Evolutionary conservation across 179 eudicot species (phyloP), one percentile per base, ranked within the genome.

Genomic region (Silene vulgaris): DNA sequence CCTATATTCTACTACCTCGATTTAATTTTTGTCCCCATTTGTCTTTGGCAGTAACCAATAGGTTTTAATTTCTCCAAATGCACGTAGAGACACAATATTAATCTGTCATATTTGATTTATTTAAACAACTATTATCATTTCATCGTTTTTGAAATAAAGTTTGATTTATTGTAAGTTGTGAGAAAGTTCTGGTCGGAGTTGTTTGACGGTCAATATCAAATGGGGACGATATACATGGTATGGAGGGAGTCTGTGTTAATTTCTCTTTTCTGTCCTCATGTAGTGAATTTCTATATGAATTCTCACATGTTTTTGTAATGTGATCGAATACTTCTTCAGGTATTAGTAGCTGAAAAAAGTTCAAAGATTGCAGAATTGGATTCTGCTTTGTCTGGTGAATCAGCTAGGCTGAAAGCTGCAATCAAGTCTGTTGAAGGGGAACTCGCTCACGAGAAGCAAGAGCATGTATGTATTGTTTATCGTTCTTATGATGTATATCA

Each of bases 351-450:
- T 54, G 98, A 91, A 77, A 91, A 86, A 74, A 97, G 93, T 78
- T 87, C 97, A 74, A 88, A 88, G 80, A 85, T 93, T 79, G 97
- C 99, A 80, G 97, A 96, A 86, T 86, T 96, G 91, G 99, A 96
- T 78, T 97, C 98, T 68, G 97, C 98, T 81, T 88, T 88, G 37
- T 91, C 92, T 74, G 99, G 99, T 74, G 98, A 96, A 89, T 89
- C 89, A 29, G 98, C 89, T 74, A 86, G 99, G 73, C 90, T 93
- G 62, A 89, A 80, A 88, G 99, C 98, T 84, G 92, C 91, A 45
- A 87, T 91, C 61, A 97, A 96, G 79, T 82, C 91, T 71, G 73
- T 96, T 43, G 91, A 88, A 78, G 98, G 97, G 72, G 99, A 96
- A 82, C 86, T 96, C 71, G 77, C 69, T 77, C 90, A 91, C 76